phyloP scores from a whole-genome alignment of 2,329 filamentous ascomycete genomes.

The Verticillium zaregamsianum region DNA sequence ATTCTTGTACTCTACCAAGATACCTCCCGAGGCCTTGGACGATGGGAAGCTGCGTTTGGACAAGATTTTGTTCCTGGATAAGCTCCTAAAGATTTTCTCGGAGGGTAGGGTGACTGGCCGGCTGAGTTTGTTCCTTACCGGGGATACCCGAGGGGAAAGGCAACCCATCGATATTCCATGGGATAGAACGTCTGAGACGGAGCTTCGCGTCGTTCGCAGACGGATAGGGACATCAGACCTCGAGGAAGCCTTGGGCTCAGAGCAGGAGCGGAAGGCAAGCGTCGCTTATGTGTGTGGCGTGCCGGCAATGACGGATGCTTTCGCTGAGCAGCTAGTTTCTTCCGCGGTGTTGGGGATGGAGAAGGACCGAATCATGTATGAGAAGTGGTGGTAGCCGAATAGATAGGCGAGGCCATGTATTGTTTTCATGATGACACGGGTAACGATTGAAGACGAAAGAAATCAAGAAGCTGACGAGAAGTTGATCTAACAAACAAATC shows the following conservation, averaged over 20 bases:
- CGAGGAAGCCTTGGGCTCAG: slow-evolving; percentile 28
- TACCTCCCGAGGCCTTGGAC: slow-evolving; percentile 19
- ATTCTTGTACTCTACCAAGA: slow-evolving; percentile 59
- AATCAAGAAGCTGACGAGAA: neutral
- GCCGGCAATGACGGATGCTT: slow-evolving; percentile 63
- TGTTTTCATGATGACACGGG: neutral
- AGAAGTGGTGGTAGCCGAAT: slow-evolving; percentile 33
- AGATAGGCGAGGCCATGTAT: neutral
- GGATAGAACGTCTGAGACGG: neutral
- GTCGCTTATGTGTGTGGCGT: slow-evolving; percentile 67
- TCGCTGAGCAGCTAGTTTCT: slow-evolving; percentile 45
- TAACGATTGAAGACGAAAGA: neutral
- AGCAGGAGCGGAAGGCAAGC: slow-evolving; percentile 24
- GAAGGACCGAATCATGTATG: slow-evolving; percentile 23
- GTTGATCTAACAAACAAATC: too few species aligned
- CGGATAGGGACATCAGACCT: slow-evolving; percentile 41
- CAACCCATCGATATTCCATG: neutral
- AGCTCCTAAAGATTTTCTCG: slow-evolving; percentile 38
- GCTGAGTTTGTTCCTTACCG: slow-evolving; percentile 45
- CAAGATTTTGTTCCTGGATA: slow-evolving; percentile 47
- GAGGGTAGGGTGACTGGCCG: slow-evolving; percentile 30
- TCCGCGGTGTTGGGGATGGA: slow-evolving; percentile 18
- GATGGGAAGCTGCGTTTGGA: slow-evolving; percentile 9
- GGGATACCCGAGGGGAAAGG: neutral
- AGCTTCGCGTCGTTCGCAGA: neutral